Conservation (phyloP, 2,329 filamentous ascomycete genomes). For the Parastagonospora nodorum region DNA sequence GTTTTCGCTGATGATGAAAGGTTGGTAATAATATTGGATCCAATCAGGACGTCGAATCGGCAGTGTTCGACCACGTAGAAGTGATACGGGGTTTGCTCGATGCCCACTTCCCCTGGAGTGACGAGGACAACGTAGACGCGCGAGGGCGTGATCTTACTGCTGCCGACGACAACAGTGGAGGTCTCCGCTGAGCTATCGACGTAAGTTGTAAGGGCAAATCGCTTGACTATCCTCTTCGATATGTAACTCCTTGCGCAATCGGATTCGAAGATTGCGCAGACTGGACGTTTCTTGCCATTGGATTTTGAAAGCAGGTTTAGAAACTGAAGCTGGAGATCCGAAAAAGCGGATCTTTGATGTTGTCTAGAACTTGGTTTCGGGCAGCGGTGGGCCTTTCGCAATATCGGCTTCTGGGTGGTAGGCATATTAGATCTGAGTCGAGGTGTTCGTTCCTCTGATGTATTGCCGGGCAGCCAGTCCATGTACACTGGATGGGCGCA, state of each 20-base stretch:
- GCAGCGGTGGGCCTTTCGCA: background rate
- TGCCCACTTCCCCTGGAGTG: background rate
- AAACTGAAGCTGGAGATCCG: background rate
- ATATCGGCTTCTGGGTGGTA: background rate
- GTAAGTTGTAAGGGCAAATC: background rate
- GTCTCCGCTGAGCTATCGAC: background rate
- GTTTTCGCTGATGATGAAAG: background rate
- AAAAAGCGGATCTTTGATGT: background rate
- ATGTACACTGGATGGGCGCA: background rate
- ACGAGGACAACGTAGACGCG: conserved; percentile 4
- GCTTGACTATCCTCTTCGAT: background rate
- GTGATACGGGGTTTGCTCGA: background rate
- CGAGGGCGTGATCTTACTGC: background rate
- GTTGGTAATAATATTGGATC: background rate
- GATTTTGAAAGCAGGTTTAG: background rate
- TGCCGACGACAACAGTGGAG: background rate
- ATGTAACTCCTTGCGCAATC: background rate
- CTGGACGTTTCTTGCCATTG: background rate
- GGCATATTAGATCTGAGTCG: background rate
- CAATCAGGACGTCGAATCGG: conserved; percentile 9
- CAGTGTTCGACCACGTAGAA: conserved; percentile 6
- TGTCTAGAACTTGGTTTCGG: background rate
- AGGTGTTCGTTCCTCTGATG: background rate
- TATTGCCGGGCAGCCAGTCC: background rate
- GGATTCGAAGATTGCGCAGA: background rate